Evolutionary conservation across 1,284 basidiomycete genomes (phyloP).

Genomic region (Butyriboletus appendiculatus): DNA sequence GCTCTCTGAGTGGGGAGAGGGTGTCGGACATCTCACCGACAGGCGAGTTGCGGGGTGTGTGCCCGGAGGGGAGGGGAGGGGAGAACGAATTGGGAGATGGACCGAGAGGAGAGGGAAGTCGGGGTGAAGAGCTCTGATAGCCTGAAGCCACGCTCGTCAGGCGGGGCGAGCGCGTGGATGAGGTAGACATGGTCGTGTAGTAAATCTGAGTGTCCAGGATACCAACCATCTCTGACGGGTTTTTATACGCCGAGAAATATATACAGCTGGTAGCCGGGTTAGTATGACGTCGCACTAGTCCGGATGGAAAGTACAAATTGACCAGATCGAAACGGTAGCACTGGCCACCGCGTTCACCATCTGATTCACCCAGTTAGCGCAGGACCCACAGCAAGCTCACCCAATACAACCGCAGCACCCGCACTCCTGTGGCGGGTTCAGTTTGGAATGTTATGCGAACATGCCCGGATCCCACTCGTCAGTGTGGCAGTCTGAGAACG

Average conservation of each 20-base stretch:
- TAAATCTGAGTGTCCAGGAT: conserved; percentile 2
- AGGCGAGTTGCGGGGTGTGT: conserved; percentile 10
- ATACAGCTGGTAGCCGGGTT: neutral
- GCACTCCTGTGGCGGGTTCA: neutral
- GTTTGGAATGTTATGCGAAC: conserved; percentile 15
- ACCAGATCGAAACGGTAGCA: neutral
- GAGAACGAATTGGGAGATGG: conserved; percentile 12
- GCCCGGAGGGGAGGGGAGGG: neutral
- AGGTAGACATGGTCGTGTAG: conserved; percentile 4
- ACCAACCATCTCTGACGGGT: conserved; percentile 1
- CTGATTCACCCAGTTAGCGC: neutral
- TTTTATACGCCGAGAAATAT: conserved; percentile 20
- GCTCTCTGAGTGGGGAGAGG: conserved; percentile 24
- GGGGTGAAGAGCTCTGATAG: conserved; percentile 16
- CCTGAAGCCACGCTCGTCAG: conserved; percentile 1
- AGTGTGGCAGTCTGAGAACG: neutral
- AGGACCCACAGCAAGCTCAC: conserved; percentile 4
- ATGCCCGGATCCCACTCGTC: neutral
- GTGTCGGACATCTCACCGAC: conserved; percentile 19
- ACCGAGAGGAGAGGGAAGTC: conserved; percentile 22
- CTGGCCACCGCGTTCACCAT: neutral
- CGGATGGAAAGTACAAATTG: conserved; percentile 7
- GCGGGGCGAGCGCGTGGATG: conserved; percentile 17
- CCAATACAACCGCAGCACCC: neutral
- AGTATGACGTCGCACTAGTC: conserved; percentile 18